Base-by-base conservation (phyloP, 345 rosid genomes). In the Combretum micranthum region DNA sequence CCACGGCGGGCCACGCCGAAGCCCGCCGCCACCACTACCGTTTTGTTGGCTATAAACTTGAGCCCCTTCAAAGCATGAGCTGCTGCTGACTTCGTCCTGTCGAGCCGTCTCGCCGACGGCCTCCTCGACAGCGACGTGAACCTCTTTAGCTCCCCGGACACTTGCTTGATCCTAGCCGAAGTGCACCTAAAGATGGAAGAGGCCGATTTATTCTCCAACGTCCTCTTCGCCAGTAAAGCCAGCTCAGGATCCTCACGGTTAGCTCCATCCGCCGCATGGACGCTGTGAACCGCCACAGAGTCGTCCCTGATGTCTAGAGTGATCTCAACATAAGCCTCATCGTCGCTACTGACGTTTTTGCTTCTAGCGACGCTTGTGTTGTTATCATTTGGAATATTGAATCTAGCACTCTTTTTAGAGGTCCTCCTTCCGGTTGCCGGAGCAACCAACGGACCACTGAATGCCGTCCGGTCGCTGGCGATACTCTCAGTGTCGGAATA, bases 251-350 rank as follows among this genome's bases (percentile, higher is more conserved):
- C 96, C 52, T 88, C 90, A 2, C 65, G 49, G 14, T 44, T 64
- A 0, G 54, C 72, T 9, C 64, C 69, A 7, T 66, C 80, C 12
- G 93, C 88, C 4, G 80, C 71, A 13, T 87, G 87, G 48, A 90
- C 96, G 59, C 97, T 87, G 72, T 90, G 96, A 15, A 90, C 95
- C 12, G 86, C 93, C 3, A 90, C 90, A 0, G 93, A 78, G 26
- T 85, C 96, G 44, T 87, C 88, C 21, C 79, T 73, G 44, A 90
- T 83, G 69, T 87, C 96, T 4, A 87, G 75, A 32, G 97, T 90
- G 68, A 90, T 85, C 75, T 90, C 97, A 1, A 87, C 97, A 57
- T 81, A 90, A 12, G 77, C 81, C 9, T 77, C 68, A 14, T 60
- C 71, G 1, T 52, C 73, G 10, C 53, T 49, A 13, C 16, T 20